These are phyloP conservation scores for Carpinus viminea DNA, from an alignment of 306 rosid genomes.

Conservation along the genomic window DNA sequence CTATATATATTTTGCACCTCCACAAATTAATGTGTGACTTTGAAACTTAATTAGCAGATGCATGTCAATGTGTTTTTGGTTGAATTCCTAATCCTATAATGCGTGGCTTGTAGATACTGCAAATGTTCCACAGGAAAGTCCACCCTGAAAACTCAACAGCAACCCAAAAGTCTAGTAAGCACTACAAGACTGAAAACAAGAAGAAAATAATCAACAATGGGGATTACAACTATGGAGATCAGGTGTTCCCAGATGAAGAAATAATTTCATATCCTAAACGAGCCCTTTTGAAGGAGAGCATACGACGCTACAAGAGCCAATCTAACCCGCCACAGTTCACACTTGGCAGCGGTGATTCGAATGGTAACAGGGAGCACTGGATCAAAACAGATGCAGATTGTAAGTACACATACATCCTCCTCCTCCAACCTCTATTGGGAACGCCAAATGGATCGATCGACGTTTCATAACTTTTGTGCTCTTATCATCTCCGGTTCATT, in stretches of 20 bases:
- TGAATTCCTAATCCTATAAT: conserved; percentile 10
- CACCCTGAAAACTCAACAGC: conserved; percentile 67
- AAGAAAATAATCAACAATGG: conserved; percentile 52
- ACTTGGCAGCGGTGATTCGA: conserved; percentile 52
- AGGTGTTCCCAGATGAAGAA: conserved; percentile 53
- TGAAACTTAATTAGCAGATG: not conserved
- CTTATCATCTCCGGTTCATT: too few species aligned
- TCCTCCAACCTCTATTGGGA: not conserved
- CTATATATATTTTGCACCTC: too few species aligned
- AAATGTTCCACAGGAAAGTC: conserved; percentile 80
- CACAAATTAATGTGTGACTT: not conserved
- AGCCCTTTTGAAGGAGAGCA: conserved; percentile 46
- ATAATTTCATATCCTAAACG: conserved; percentile 44
- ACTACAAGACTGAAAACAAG: conserved; percentile 49
- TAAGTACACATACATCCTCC: conserved; percentile 40
- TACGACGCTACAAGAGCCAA: conserved; percentile 48
- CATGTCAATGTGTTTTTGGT: conserved; percentile 21
- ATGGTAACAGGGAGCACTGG: conserved; percentile 78
- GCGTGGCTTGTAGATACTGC: conserved; percentile 72
- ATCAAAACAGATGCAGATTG: conserved; percentile 92
- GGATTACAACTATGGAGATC: conserved; percentile 41
- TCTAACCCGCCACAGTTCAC: conserved; percentile 49
- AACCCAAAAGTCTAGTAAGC: conserved; percentile 41
- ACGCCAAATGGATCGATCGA: not conserved
- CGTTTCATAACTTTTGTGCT: not conserved